Conservation (phyloP, 2,329 filamentous ascomycete genomes). For the Byssochlamys sp. region DNA sequence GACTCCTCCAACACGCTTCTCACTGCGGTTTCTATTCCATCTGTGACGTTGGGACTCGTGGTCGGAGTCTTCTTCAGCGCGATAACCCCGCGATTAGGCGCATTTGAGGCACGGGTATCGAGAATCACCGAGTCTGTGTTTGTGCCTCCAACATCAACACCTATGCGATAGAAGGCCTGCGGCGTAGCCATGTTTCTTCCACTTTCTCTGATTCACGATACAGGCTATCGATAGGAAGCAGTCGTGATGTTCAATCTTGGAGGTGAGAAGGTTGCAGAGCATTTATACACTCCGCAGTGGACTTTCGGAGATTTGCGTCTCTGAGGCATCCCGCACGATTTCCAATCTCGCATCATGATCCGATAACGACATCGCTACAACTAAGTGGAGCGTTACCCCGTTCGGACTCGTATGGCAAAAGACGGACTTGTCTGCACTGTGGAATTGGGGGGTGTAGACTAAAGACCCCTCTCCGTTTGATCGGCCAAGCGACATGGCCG, state of each 20-base stretch:
- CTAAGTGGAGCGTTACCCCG: background rate
- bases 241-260: background rate
- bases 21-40: constrained; percentile 33
- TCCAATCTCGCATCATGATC: background rate
- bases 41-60: constrained; percentile 33
- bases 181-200: background rate
- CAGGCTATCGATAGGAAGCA: background rate
- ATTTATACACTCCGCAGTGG: background rate
- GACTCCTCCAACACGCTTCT: constrained; percentile 26
- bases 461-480: background rate
- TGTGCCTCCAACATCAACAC: constrained; percentile 29
- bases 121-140: constrained; percentile 29
- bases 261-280: background rate
- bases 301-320: background rate
- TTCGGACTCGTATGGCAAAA: background rate
- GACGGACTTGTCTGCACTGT: background rate
- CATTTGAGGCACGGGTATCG: constrained; percentile 16
- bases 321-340: background rate
- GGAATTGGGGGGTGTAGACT: background rate
- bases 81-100: constrained; percentile 18
- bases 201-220: background rate
- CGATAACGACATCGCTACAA: background rate
- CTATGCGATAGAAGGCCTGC: constrained; percentile 1
- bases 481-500: background rate
- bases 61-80: constrained; percentile 29